These are phyloP conservation scores for Escallonia herrerae DNA, from an alignment of 129 eudicot species.

Conservation along the genomic window DNA sequence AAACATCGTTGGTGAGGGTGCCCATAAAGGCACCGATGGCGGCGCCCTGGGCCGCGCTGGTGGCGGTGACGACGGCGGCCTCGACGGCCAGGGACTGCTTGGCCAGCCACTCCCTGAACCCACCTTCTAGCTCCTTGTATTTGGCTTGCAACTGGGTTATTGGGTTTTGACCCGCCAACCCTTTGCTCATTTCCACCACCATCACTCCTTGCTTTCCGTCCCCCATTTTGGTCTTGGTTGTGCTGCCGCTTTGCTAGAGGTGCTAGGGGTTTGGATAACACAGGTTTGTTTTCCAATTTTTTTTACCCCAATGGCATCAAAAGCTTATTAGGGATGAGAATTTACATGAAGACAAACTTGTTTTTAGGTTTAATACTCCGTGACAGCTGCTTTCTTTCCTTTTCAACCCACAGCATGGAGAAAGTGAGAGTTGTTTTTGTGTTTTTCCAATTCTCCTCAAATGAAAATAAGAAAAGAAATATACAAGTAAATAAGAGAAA, in stretches of 20 bases:
- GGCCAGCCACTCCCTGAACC: slow-evolving; percentile 53
- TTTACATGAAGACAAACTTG: too few species aligned
- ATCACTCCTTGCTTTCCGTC: slow-evolving; percentile 37
- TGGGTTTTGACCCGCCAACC: slow-evolving; percentile 33
- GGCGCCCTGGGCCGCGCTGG: slow-evolving; percentile 75
- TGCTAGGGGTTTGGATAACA: background rate
- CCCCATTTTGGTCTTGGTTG: slow-evolving; percentile 21
- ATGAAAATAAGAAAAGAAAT: too few species aligned
- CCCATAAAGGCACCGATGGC: slow-evolving; percentile 82
- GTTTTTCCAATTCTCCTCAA: too few species aligned
- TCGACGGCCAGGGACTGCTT: slow-evolving; percentile 71
- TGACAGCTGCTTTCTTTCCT: too few species aligned
- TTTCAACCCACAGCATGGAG: too few species aligned
- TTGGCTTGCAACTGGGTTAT: slow-evolving; percentile 44
- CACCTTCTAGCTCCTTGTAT: slow-evolving; percentile 53
- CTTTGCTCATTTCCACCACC: slow-evolving; percentile 17
- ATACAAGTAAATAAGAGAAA: too few species aligned
- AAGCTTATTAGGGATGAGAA: too few species aligned
- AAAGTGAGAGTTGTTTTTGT: too few species aligned
- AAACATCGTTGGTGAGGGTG: slow-evolving; percentile 44
- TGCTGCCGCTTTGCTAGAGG: background rate
- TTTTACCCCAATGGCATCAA: background rate
- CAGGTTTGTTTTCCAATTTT: background rate
- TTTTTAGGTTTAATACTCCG: too few species aligned
- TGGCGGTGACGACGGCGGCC: slow-evolving; percentile 60